A percentile compares a stretch with the other conserved stretches of the same genome.
These are phyloP conservation scores for Cordyceps cicadae DNA, from an alignment of 2,329 filamentous ascomycete genomes.

Conservation along the genomic window DNA sequence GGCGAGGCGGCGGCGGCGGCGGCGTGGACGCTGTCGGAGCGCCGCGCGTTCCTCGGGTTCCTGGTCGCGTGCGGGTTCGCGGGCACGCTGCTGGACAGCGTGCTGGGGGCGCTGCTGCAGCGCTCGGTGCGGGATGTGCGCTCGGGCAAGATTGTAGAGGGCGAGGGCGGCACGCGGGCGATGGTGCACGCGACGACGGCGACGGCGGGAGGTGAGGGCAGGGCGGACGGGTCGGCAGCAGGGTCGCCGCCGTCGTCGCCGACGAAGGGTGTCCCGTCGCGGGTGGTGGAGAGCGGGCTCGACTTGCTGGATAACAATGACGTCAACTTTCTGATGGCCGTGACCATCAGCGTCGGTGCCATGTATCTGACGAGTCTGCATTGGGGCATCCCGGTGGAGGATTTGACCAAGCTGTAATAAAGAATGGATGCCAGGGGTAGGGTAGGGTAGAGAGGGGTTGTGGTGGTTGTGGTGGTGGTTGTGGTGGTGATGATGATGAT, in stretches of 20 bases:
- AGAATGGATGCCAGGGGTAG: neutral
- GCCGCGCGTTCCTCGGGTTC: constrained; percentile 41
- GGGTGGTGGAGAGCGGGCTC: constrained; percentile 56
- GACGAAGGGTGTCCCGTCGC: constrained; percentile 42
- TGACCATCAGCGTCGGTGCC: constrained; percentile 66
- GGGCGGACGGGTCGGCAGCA: constrained; percentile 26
- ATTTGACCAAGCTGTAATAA: constrained; percentile 23
- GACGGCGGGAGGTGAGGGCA: constrained; percentile 28
- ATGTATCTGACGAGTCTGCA: constrained; percentile 59
- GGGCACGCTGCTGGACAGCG: constrained; percentile 78
- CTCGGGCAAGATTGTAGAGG: constrained; percentile 83
- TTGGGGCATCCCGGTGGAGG: constrained; percentile 47
- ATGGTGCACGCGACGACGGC: constrained; percentile 32
- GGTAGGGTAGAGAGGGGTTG: neutral
- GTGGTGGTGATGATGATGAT: too few relatives aligned
- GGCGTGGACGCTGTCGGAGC: constrained; percentile 41
- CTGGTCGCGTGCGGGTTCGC: constrained; percentile 65
- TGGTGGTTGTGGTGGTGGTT: too few relatives aligned
- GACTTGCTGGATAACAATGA: constrained; percentile 89
- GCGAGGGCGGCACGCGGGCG: constrained; percentile 60
- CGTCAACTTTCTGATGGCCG: constrained; percentile 89
- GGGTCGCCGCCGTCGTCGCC: constrained; percentile 33
- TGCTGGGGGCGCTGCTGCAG: constrained; percentile 79
- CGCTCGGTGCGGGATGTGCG: constrained; percentile 76
- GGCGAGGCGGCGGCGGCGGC: constrained; percentile 32